Base-by-base conservation (phyloP, 352 stramenopile species). In the Pythium aquatile region DNA sequence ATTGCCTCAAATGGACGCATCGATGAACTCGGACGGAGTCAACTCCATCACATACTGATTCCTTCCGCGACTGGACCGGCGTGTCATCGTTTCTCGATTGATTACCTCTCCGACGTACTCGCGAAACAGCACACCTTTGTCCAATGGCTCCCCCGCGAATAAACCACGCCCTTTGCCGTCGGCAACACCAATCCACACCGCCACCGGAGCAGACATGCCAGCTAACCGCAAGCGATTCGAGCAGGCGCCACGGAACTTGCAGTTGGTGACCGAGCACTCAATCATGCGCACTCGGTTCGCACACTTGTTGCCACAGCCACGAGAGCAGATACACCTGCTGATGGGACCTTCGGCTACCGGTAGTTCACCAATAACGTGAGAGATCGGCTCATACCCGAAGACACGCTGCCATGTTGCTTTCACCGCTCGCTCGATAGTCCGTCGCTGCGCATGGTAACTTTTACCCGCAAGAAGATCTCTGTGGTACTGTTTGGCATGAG, bases 71-170 rank as follows among this genome's bases (percentile, higher is more conserved):
- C 11, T 3, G 1, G 44, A 24, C 1, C 44, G 44, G 13, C 3
- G 3, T 14, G 26, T 17, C 44, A 51, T 8, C 17, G 44, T 26
- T 11, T 9, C 2, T 5, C 44, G 9, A 17, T 51, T 17, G 16
- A 51, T 51, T 17, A 51, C 44, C 7, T 51, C 44, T 13, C 44
- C 44, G 5, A 51, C 44, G 44, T 51, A 51, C 44, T 51, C 44
- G 7, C 44, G 44, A 28, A 51, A 9, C 5, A 51, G 9, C 5
- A 28, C 20, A 28, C 44, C 44, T 14, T 51, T 51, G 4, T 9
- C 20, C 44, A 51, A 2, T 11, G 5, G 26, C 20, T 28, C 17
- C 13, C 2, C 5, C 2, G 44, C 44, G 9, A 51, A 51, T 11
- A 51, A 3, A 2, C 44, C 44, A 26, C 7, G 44, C 3, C 44